Conservation (phyloP, 1,139 yeast species). For the Lodderomyces theae region DNA sequence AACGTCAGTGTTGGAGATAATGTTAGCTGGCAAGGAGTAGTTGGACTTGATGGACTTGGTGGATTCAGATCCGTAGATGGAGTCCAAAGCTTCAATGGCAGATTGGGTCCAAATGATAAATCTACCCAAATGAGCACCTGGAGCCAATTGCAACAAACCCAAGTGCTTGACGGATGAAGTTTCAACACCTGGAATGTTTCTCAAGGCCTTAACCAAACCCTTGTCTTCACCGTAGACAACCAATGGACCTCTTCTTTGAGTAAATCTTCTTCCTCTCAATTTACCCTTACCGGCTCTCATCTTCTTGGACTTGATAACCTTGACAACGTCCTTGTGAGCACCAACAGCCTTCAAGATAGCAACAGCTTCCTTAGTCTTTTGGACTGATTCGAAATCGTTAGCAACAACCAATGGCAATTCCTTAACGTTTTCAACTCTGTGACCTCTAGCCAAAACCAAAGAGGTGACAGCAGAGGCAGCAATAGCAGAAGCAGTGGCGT, state of each 20-base stretch:
- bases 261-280: constrained; percentile 99
- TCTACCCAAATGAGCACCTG: constrained; percentile 99
- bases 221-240: constrained; percentile 98
- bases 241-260: constrained; percentile 99
- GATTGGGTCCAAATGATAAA: constrained; percentile 99
- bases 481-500: constrained; percentile 99
- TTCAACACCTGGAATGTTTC: constrained; percentile 99
- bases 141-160: constrained; percentile 98
- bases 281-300: constrained; percentile 99
- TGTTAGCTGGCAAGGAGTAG: constrained; percentile 91
- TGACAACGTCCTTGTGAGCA: constrained; percentile 97
- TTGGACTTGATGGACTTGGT: constrained; percentile 83
- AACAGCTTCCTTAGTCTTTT: constrained; percentile 98
- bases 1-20: constrained; percentile 93
- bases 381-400: constrained; percentile 86
- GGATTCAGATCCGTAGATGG: constrained; percentile 94
- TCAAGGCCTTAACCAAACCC: constrained; percentile 97
- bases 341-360: constrained; percentile 98
- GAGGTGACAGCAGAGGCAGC: constrained; percentile 99
- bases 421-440: constrained; percentile 97
- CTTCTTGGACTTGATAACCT: constrained; percentile 98
- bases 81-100: constrained; percentile 95
- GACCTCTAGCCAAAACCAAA: constrained; percentile 99
- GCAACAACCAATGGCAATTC: constrained; percentile 98
- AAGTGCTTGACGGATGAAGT: constrained; percentile 89